A percentile compares a stretch with the other conserved stretches of the same genome.
Conservation (phyloP, 257 asterid species). For the Schizonepeta tenuifolia region DNA sequence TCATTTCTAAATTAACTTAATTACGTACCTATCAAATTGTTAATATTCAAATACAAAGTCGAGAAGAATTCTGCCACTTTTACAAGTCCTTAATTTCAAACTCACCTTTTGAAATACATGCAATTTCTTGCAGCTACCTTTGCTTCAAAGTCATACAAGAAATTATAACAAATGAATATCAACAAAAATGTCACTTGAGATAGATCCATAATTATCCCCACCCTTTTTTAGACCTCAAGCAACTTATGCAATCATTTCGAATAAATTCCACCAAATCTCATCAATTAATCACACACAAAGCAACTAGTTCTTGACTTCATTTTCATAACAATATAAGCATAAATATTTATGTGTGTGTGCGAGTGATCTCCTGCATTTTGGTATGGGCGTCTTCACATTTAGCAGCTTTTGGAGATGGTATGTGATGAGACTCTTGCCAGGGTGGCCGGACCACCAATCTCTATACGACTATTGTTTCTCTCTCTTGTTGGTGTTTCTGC, state of each 20-base stretch:
- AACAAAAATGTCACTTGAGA: conserved; percentile 4
- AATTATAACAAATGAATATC: conserved; percentile 8
- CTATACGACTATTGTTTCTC: conserved; percentile 35
- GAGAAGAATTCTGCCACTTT: too few species aligned
- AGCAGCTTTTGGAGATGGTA: conserved; percentile 44
- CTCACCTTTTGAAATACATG: neutral
- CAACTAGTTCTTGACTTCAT: conserved; percentile 5
- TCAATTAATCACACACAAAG: neutral
- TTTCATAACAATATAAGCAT: neutral
- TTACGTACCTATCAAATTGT: too few species aligned
- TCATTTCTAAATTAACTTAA: too few species aligned
- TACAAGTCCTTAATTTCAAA: neutral
- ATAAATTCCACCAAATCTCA: conserved; percentile 7
- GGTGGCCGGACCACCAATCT: conserved; percentile 49
- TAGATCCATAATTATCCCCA: conserved; percentile 17
- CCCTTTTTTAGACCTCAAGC: conserved; percentile 27
- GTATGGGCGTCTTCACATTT: conserved; percentile 25
- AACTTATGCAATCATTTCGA: conserved; percentile 30
- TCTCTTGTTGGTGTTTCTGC: conserved; percentile 46
- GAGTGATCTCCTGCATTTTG: neutral
- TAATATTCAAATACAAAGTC: too few species aligned
- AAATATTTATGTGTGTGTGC: neutral
- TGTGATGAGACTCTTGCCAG: conserved; percentile 47
- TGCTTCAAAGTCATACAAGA: conserved; percentile 32
- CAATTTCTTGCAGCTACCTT: conserved; percentile 1